A percentile compares a stretch with the other conserved stretches of the same genome.
phyloP scores from a whole-genome alignment of 441 rosid genomes.

The Corymbia citriodora region DNA sequence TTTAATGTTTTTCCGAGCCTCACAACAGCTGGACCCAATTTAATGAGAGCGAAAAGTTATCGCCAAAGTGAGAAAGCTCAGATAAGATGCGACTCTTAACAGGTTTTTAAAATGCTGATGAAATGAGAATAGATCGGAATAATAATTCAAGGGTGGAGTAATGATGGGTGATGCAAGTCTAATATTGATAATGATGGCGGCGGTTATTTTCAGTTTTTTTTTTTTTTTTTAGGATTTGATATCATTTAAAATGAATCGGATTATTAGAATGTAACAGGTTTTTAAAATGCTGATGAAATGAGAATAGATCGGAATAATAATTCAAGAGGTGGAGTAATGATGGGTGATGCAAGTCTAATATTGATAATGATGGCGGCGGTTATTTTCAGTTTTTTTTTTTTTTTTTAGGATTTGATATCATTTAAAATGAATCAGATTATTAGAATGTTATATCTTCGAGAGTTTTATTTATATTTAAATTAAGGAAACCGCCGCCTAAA shows the following conservation, averaged over 20 bases:
- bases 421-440: neutral
- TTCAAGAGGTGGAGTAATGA: neutral
- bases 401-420: neutral
- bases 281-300: no score
- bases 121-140: neutral
- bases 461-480: neutral
- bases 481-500: neutral
- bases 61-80: neutral
- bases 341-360: neutral
- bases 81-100: neutral
- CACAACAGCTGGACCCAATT: neutral
- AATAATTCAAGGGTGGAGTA: neutral
- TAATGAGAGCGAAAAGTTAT: neutral
- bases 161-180: neutral
- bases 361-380: neutral
- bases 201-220: neutral
- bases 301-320: no score
- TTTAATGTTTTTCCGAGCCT: neutral
- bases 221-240: neutral
- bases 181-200: neutral
- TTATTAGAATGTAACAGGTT: neutral
- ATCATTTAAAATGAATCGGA: neutral
- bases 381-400: neutral
- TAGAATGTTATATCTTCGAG: neutral
- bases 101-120: neutral